A percentile compares a stretch with the other conserved stretches of the same genome.
phyloP scores from a whole-genome alignment of 257 asterid species.

The Rubia yunnanensis region DNA sequence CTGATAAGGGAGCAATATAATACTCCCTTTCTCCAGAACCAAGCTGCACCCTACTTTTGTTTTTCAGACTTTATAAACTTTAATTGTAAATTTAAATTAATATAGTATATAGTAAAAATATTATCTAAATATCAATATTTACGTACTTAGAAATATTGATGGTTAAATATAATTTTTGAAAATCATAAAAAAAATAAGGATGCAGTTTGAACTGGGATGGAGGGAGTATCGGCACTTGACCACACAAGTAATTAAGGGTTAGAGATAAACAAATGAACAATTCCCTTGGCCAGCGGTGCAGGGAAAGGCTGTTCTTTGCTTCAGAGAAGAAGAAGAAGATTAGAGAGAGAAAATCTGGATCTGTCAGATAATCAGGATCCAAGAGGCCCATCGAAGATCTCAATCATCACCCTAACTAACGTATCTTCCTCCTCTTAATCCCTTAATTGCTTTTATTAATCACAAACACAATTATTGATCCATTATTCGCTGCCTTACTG shows the following conservation, averaged over 20 bases:
- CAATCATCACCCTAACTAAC: conserved; percentile 1
- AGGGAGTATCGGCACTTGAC: too few relatives aligned
- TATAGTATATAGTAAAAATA: too few relatives aligned
- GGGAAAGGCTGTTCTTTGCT: not conserved
- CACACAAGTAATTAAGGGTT: not conserved
- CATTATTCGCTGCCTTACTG: not conserved
- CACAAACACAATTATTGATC: not conserved
- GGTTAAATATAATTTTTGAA: too few relatives aligned
- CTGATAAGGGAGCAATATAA: not conserved
- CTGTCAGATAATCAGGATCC: too few relatives aligned
- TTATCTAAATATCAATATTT: too few relatives aligned
- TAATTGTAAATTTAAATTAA: too few relatives aligned
- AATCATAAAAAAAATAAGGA: too few relatives aligned
- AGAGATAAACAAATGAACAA: not conserved
- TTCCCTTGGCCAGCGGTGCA: not conserved
- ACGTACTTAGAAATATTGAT: too few relatives aligned
- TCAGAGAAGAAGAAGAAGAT: not conserved
- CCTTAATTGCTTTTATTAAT: not conserved
- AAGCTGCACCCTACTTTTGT: too few relatives aligned
- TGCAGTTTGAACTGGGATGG: too few relatives aligned
- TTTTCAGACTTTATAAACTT: too few relatives aligned
- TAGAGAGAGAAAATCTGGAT: conserved; percentile 1
- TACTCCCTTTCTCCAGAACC: too few relatives aligned
- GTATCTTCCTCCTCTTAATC: conserved; percentile 9
- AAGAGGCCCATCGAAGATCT: not conserved